Percentiles rank a stretch among this genome's conserved stretches.
phyloP scores from a whole-genome alignment of 164 flowering plant genomes.

The Brasenia schreberi region DNA sequence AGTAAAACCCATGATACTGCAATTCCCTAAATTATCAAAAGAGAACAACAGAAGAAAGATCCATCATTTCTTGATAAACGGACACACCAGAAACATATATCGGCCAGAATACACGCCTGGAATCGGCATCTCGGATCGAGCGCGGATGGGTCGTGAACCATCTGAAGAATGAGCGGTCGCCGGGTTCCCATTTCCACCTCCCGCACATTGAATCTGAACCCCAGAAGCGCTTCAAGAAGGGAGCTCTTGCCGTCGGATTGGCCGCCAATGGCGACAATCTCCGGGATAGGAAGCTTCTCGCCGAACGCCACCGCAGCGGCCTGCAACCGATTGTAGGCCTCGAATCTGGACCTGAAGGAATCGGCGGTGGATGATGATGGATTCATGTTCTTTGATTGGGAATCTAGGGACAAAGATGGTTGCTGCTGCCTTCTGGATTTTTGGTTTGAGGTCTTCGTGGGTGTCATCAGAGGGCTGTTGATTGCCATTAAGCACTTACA shows the following conservation, averaged over 20 bases:
- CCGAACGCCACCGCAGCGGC: conserved; percentile 97
- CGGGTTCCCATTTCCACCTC: conserved; percentile 99
- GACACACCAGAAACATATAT: too few species aligned
- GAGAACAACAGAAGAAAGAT: too few species aligned
- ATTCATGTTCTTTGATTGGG: conserved; percentile 7
- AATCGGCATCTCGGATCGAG: conserved; percentile 87
- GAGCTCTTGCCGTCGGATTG: conserved; percentile 99
- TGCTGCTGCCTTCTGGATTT: conserved; percentile 1
- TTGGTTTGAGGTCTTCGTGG: conserved; percentile 42
- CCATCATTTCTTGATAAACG: too few species aligned
- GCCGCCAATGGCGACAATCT: conserved; percentile 92
- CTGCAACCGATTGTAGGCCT: conserved; percentile 86
- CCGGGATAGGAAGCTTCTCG: conserved; percentile 93
- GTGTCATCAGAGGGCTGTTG: conserved; percentile 26
- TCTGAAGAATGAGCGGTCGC: conserved; percentile 86
- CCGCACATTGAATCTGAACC: conserved; percentile 90
- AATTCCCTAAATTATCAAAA: too few species aligned
- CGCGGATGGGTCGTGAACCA: conserved; percentile 83
- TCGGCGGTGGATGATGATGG: neutral
- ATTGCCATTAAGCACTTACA: conserved; percentile 25
- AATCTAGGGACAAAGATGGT: conserved; percentile 1
- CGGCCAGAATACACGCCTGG: conserved; percentile 35
- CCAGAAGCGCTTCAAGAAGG: conserved; percentile 88
- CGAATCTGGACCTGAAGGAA: conserved; percentile 46
- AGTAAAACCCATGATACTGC: too few species aligned